Percentiles rank a stretch among this genome's conserved stretches.
phyloP scores from a whole-genome alignment of 257 asterid genomes.

The Penstemon davidsonii region DNA sequence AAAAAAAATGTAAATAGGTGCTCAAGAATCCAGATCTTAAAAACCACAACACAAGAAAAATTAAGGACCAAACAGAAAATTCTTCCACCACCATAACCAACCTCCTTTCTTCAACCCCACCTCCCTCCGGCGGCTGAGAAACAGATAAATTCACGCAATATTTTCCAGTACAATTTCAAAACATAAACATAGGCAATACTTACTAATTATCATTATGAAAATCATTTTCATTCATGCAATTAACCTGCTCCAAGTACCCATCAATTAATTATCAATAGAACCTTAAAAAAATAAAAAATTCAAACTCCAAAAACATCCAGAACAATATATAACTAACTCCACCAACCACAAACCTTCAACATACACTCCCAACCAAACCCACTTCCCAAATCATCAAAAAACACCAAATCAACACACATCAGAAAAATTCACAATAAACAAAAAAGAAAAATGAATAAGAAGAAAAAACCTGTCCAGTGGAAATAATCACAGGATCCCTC shows the following conservation, averaged over 20 bases:
- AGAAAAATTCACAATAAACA: neutral
- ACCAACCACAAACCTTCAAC: neutral
- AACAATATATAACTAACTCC: neutral
- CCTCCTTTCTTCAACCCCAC: too few species aligned
- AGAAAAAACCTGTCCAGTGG: slow-evolving; percentile 75
- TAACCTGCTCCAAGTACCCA: slow-evolving; percentile 6
- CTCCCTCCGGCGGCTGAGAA: neutral
- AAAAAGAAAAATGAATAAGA: too few species aligned
- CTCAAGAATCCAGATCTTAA: neutral
- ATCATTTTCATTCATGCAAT: neutral
- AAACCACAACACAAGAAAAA: neutral
- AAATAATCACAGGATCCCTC: slow-evolving; percentile 86
- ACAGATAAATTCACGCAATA: neutral
- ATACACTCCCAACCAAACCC: neutral
- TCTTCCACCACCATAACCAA: too few species aligned
- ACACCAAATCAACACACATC: too few species aligned
- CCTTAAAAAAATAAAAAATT: neutral
- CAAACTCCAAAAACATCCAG: slow-evolving; percentile 13
- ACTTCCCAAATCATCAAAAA: neutral
- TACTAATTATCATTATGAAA: neutral
- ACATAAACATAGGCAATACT: neutral
- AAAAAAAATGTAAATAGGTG: neutral
- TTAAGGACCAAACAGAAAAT: neutral
- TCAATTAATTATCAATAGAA: slow-evolving; percentile 18
- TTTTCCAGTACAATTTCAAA: slow-evolving; percentile 12